These are phyloP conservation scores for Earliella scabrosa DNA, from an alignment of 1,284 basidiomycete genomes.

Conservation along the genomic window DNA sequence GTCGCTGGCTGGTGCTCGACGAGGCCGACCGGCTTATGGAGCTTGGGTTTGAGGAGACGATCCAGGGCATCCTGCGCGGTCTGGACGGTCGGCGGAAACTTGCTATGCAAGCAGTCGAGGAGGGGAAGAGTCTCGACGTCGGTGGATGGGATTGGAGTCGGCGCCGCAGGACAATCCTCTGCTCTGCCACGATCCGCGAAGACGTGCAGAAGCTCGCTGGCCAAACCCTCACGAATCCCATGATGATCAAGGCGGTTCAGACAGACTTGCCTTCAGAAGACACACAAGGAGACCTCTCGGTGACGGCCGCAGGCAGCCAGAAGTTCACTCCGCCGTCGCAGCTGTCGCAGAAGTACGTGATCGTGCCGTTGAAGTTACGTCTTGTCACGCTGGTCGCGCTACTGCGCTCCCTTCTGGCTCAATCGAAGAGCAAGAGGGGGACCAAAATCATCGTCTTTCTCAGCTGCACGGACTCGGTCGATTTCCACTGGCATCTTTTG, in stretches of 20 bases:
- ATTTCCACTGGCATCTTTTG: slow-evolving; percentile 94
- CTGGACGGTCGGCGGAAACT: slow-evolving; percentile 81
- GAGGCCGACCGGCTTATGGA: slow-evolving; percentile 93
- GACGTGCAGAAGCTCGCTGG: slow-evolving; percentile 95
- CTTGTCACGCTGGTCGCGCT: slow-evolving; percentile 91
- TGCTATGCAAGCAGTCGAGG: slow-evolving; percentile 73
- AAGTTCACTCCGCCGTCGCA: slow-evolving; percentile 96
- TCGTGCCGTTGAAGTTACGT: slow-evolving; percentile 93
- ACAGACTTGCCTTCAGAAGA: slow-evolving; percentile 40
- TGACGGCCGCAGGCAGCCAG: slow-evolving; percentile 37
- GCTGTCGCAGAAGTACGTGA: slow-evolving; percentile 90
- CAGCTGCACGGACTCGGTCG: slow-evolving; percentile 96
- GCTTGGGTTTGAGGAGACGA: slow-evolving; percentile 64
- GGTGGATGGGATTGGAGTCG: slow-evolving; percentile 88
- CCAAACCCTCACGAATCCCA: slow-evolving; percentile 71
- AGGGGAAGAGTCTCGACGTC: slow-evolving; percentile 73
- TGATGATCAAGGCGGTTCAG: slow-evolving; percentile 74
- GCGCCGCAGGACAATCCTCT: slow-evolving; percentile 84
- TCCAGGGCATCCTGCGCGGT: slow-evolving; percentile 84
- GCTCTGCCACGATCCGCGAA: slow-evolving; percentile 96
- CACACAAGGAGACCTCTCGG: slow-evolving; percentile 5
- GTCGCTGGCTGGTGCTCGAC: slow-evolving; percentile 95
- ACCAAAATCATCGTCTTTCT: slow-evolving; percentile 92
- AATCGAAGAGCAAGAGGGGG: slow-evolving; percentile 52
- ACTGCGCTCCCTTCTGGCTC: slow-evolving; percentile 74